phyloP scores from a whole-genome alignment of 306 rosid genomes.

The Glycine latifolia region DNA sequence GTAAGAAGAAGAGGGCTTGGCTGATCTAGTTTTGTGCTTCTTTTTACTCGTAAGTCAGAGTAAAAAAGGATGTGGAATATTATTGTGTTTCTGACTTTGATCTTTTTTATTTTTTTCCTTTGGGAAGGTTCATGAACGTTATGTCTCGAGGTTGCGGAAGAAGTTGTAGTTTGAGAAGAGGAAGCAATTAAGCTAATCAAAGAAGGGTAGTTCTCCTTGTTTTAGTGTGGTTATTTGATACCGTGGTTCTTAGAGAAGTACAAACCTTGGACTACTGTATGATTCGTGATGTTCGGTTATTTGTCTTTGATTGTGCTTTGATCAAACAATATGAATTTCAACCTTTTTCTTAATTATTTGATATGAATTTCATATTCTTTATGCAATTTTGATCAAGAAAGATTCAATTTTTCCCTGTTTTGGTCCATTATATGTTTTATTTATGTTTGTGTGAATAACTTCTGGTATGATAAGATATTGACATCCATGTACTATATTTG shows the following conservation, averaged over 20 bases:
- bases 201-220: slow-evolving; percentile 68
- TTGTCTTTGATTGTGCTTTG: slow-evolving; percentile 31
- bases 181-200: slow-evolving; percentile 78
- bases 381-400: not conserved
- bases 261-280: slow-evolving; percentile 99
- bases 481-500: slow-evolving; percentile 45
- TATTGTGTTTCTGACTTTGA: slow-evolving; percentile 18
- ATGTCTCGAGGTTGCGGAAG: slow-evolving; percentile 69
- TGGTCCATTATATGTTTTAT: not conserved
- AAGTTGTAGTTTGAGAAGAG: slow-evolving; percentile 83
- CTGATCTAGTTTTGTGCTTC: no score
- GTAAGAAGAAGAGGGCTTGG: no score
- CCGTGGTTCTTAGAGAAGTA: slow-evolving; percentile 99
- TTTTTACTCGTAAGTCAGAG: no score
- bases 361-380: slow-evolving; percentile 20
- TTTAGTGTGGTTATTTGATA: slow-evolving; percentile 42
- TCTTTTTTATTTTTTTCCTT: slow-evolving; percentile 34
- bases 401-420: not conserved
- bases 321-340: slow-evolving; percentile 39
- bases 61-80: slow-evolving; percentile 7
- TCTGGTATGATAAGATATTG: slow-evolving; percentile 38
- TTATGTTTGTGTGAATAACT: slow-evolving; percentile 35
- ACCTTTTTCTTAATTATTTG: slow-evolving; percentile 21
- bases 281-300: slow-evolving; percentile 48
- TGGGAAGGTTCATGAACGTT: slow-evolving; percentile 87